Base-by-base conservation (phyloP, 768 basidiomycete species). In the Phlebiopsis gigantea region DNA sequence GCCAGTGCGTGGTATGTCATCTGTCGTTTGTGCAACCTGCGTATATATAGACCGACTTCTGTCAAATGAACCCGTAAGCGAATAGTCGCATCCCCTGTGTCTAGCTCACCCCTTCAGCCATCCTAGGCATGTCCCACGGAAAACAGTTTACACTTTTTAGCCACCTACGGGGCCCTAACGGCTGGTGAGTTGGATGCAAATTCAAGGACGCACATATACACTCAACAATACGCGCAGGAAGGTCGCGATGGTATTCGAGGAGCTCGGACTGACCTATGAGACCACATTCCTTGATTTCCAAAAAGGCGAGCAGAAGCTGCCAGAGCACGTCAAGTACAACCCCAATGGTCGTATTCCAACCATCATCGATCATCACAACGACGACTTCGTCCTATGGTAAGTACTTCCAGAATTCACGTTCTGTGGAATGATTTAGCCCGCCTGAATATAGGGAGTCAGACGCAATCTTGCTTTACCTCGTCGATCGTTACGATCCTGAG, bases 401-500 rank as follows among this genome's bases (percentile, higher is more conserved):
- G 53, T 43, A 21, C 17, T 30, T 21, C 30, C 44, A 2, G 8
- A 24, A 25, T 4, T 2, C 10, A 14, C 2, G 46, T 8, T 12
- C 21, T 21, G 34, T 31, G 1, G n/a, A 4, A 17, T 4, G 17
- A 21, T 17, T 17, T 5, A 6, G 17, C 9, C n/a, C 17, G 26
- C 15, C 41, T 21, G 29, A 39, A 39, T 24, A 17, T 42, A 59
- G 66, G 62, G 73, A 73, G 59, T 67, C 69, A 24, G 69, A 70
- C 47, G 76, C 76, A 45, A 76, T 79, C 59, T 53, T 78, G 41
- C 62, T 73, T 8, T 79, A 77, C 65, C 67, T 79, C 45, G 66
- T 65, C n/a, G 73, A 76, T 57, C 66, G 70, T 54, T 79, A 78
- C 60, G 79, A 81, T 65, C 63, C 57, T 17, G 75, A 76, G 30